These are phyloP conservation scores for Scheffersomyces insectosa DNA, from an alignment of 1,139 yeast genomes.

Conservation along the genomic window DNA sequence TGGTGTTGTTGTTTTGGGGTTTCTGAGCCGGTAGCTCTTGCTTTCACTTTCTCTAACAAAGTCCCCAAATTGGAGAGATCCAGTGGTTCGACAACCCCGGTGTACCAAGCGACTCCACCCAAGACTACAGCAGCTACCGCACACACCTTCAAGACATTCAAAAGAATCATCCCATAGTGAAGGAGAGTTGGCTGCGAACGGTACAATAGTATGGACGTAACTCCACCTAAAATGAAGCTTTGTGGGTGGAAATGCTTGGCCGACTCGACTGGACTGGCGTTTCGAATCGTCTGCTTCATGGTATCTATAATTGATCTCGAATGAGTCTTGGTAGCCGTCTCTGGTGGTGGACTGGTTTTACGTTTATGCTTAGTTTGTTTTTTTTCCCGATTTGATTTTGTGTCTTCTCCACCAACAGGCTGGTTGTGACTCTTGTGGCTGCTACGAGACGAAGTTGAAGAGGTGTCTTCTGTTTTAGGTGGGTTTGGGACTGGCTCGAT, in stretches of 20 bases:
- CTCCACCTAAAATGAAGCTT: conserved; percentile 35
- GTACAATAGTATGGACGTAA: conserved; percentile 21
- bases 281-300: not conserved
- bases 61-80: conserved; percentile 17
- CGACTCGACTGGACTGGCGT: not conserved
- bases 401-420: not conserved
- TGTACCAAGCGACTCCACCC: conserved; percentile 31
- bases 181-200: conserved; percentile 21
- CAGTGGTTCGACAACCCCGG: conserved; percentile 27
- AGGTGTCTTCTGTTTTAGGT: not conserved
- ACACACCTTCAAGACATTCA: conserved; percentile 22
- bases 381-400: too few relatives aligned
- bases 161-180: conserved; percentile 20
- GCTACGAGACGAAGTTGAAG: not conserved
- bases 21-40: conserved; percentile 7
- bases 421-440: not conserved
- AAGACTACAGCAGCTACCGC: conserved; percentile 22
- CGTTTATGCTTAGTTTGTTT: not conserved
- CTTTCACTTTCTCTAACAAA: conserved; percentile 8
- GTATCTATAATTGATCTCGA: not conserved
- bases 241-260: conserved; percentile 25
- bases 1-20: not conserved
- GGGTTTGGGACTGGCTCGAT: not conserved
- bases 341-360: not conserved
- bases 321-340: not conserved